phyloP scores from a whole-genome alignment of 345 rosid species.

The Eucalyptus fibrosa region DNA sequence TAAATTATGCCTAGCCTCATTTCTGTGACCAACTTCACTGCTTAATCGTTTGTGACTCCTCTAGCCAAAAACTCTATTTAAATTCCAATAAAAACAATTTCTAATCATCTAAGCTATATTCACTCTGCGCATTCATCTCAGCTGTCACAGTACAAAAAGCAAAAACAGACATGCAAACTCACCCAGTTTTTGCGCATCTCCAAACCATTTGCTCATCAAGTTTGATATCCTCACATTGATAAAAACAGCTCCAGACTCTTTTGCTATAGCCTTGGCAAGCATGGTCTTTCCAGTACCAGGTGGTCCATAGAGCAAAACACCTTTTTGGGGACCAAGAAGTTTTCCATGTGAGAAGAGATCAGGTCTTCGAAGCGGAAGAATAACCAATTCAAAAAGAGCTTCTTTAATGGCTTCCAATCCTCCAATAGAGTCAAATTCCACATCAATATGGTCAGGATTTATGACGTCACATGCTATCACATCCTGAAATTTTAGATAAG shows the following conservation, averaged over 20 bases:
- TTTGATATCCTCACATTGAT: slow-evolving; percentile 82
- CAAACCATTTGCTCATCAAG: slow-evolving; percentile 99
- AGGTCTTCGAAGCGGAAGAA: slow-evolving; percentile 81
- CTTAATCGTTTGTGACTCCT: not conserved
- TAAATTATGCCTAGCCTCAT: not conserved
- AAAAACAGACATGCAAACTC: not conserved
- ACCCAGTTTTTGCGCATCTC: slow-evolving; percentile 99
- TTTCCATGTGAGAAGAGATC: slow-evolving; percentile 84
- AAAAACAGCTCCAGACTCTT: slow-evolving; percentile 94
- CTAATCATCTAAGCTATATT: not conserved
- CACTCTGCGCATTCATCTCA: not conserved
- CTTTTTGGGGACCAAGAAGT: slow-evolving; percentile 96
- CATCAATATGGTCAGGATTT: slow-evolving; percentile 89
- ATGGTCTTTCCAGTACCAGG: slow-evolving; percentile 99
- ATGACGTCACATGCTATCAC: slow-evolving; percentile 95
- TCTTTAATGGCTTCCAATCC: slow-evolving; percentile 74
- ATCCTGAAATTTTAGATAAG: slow-evolving; percentile 34
- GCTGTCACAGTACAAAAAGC: not conserved
- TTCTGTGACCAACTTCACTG: not conserved
- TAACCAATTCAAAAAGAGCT: slow-evolving; percentile 81
- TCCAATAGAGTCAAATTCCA: slow-evolving; percentile 86
- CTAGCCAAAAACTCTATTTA: not conserved
- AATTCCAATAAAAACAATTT: not conserved
- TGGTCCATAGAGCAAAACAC: slow-evolving; percentile 91
- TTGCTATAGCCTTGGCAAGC: slow-evolving; percentile 98